Base-by-base conservation (phyloP, 2,329 filamentous ascomycete species). In the Calonectria honghensis region DNA sequence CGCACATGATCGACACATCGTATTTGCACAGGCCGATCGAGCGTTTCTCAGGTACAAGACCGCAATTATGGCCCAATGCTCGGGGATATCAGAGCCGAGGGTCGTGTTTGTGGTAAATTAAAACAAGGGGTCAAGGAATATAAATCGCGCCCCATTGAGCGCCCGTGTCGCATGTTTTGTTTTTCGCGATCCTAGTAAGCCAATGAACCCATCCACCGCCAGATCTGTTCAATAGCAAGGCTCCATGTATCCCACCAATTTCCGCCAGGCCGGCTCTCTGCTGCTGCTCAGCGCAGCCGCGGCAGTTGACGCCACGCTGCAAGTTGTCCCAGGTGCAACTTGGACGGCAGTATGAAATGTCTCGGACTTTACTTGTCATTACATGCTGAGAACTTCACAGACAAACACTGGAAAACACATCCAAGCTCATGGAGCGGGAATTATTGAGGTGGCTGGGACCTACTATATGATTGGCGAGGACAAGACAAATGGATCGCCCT, bases 391-490 rank as follows among this genome's bases (percentile, higher is more conserved):
- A 7, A 0, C 2, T 81, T 2, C 10, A 27, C 37, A 88, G 82
- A 85, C 85, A 6, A 86, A 89, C 64, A 84, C 82, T 0, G 89
- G 88, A 9, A 87, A 89, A 39, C 91, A 93, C 76, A 86, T 94
- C 4, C 92, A 94, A 85, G 93, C 93, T 0, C 93, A 94, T 79
- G 93, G 92, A 2, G 91, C 89, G 1, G 92, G 92, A 51, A 86
- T 94, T n/a, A 89, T 93, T 1, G 77, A 80, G 48, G 89, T 90
- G 2, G 86, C 88, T 54, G 86, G 85, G 13, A 89, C 88, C 0
- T 94, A 91, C 85, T 94, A 94, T 84, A 89, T 92, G 84, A 90
- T 94, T 41, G 93, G 93, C 20, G 93, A 94, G 81, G 93, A 94
- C 84, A 94, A 94, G 82, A 90, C 90, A 1, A 84, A 89, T n/a